Percentiles rank a stretch among this genome's conserved stretches.
These are phyloP conservation scores for Starmerella khaoyaiensis DNA, from an alignment of 805 yeast species.

Conservation along the genomic window DNA sequence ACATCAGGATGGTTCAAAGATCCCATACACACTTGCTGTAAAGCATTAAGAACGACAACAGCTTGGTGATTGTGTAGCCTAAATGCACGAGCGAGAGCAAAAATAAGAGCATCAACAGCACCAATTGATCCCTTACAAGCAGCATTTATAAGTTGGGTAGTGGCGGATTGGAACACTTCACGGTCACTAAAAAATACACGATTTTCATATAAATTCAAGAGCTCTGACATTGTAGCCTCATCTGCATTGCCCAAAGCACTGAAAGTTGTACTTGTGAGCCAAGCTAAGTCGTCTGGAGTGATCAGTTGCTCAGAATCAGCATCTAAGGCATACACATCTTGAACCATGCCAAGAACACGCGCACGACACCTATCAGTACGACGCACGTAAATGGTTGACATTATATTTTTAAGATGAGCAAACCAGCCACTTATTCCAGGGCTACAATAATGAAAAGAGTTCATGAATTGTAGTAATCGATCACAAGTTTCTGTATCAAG, in stretches of 20 bases:
- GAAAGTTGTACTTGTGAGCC: constrained; percentile 14
- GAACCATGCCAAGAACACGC: constrained; percentile 22
- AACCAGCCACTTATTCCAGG: constrained; percentile 42
- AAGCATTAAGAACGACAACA: constrained; percentile 5
- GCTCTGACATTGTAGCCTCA: constrained; percentile 5
- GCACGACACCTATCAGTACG: constrained; percentile 19
- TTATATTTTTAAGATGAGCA: constrained; percentile 33
- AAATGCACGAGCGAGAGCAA: constrained; percentile 8
- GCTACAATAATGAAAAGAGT: constrained; percentile 40
- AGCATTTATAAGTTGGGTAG: constrained; percentile 7
- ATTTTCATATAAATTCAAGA: constrained; percentile 13
- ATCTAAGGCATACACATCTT: constrained; percentile 12
- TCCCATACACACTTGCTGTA: constrained; percentile 10
- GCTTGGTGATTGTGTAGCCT: constrained; percentile 6
- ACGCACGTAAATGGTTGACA: constrained; percentile 35
- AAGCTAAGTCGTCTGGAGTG: constrained; percentile 5
- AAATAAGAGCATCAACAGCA: constrained; percentile 10
- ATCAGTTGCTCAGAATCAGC: constrained; percentile 15
- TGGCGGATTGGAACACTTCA: constrained; percentile 8
- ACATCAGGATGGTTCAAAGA: constrained; percentile 11
- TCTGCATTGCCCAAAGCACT: constrained; percentile 8
- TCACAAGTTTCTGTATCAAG: constrained; percentile 32
- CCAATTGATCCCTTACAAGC: constrained; percentile 1
- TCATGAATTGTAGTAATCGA: constrained; percentile 38
- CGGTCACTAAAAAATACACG: constrained; percentile 9